Evolutionary conservation across 805 yeast species (phyloP).

Genomic region (Metschnikowia henanensis): DNA sequence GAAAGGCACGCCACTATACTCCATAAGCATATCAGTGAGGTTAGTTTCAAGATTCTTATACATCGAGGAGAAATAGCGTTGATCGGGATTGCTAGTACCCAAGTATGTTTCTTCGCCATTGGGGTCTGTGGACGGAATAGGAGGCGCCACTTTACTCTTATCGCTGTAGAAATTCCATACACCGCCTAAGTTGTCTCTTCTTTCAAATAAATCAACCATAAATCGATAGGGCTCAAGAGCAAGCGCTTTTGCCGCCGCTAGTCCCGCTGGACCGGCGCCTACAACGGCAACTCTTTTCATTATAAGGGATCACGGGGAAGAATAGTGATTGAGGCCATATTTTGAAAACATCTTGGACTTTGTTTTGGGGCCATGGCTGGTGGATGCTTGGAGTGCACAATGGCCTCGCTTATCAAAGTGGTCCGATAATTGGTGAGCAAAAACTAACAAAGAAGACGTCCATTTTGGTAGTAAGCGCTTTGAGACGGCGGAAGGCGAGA

Average conservation of each 20-base stretch:
- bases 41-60: slow-evolving; percentile 25
- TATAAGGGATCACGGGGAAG: too few relatives aligned
- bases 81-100: slow-evolving; percentile 9
- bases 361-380: too few relatives aligned
- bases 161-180: slow-evolving; percentile 63
- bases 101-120: slow-evolving; percentile 15
- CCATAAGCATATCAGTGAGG: slow-evolving; percentile 51
- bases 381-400: not conserved
- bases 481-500: too few relatives aligned
- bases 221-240: slow-evolving; percentile 48
- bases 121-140: slow-evolving; percentile 23
- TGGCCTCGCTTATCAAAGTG: not conserved
- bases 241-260: slow-evolving; percentile 65
- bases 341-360: too few relatives aligned
- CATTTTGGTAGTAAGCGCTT: too few relatives aligned
- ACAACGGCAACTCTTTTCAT: slow-evolving; percentile 53
- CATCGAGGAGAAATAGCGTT: slow-evolving; percentile 23
- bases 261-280: slow-evolving; percentile 80
- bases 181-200: slow-evolving; percentile 66
- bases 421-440: too few relatives aligned
- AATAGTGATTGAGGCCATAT: too few relatives aligned
- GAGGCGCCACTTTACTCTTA: slow-evolving; percentile 18
- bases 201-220: slow-evolving; percentile 58
- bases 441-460: too few relatives aligned
- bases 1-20: slow-evolving; percentile 54